Evolutionary conservation across 805 yeast genomes (phyloP).

Genomic region (Monosporozyma siamensis): DNA sequence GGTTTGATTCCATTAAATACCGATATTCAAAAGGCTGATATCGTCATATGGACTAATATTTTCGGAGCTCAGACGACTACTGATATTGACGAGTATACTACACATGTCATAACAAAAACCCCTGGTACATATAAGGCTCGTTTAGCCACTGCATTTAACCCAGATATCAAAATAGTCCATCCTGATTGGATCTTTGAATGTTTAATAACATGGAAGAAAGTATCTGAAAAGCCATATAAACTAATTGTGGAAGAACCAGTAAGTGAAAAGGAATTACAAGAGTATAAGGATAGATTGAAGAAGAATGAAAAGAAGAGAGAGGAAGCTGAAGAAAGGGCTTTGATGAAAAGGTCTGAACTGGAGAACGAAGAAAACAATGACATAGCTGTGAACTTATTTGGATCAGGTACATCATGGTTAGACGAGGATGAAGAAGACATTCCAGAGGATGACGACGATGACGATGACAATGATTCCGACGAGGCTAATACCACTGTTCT

Average conservation of each 20-base stretch:
- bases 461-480: slow-evolving; percentile 20
- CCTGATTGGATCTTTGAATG: slow-evolving; percentile 92
- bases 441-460: slow-evolving; percentile 22
- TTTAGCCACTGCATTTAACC: slow-evolving; percentile 57
- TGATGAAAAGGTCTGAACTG: slow-evolving; percentile 9
- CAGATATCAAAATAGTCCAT: slow-evolving; percentile 64
- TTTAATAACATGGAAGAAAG: slow-evolving; percentile 65
- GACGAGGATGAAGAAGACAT: slow-evolving; percentile 27
- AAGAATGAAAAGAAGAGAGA: slow-evolving; percentile 31
- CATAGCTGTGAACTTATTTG: slow-evolving; percentile 13
- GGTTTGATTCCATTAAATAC: slow-evolving; percentile 87
- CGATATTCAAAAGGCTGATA: slow-evolving; percentile 64
- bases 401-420: slow-evolving; percentile 28
- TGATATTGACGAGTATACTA: slow-evolving; percentile 62
- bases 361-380: slow-evolving; percentile 5
- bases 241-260: slow-evolving; percentile 44
- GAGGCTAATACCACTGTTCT: slow-evolving; percentile 9
- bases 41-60: slow-evolving; percentile 83
- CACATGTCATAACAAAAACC: slow-evolving; percentile 80
- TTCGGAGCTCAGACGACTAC: slow-evolving; percentile 82
- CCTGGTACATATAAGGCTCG: slow-evolving; percentile 79
- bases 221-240: slow-evolving; percentile 50
- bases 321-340: slow-evolving; percentile 20
- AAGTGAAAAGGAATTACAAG: slow-evolving; percentile 34
- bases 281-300: slow-evolving; percentile 25